A percentile compares a stretch with the other conserved stretches of the same genome.
phyloP scores from a whole-genome alignment of 1,284 basidiomycete genomes.

The Porodaedalea pini region DNA sequence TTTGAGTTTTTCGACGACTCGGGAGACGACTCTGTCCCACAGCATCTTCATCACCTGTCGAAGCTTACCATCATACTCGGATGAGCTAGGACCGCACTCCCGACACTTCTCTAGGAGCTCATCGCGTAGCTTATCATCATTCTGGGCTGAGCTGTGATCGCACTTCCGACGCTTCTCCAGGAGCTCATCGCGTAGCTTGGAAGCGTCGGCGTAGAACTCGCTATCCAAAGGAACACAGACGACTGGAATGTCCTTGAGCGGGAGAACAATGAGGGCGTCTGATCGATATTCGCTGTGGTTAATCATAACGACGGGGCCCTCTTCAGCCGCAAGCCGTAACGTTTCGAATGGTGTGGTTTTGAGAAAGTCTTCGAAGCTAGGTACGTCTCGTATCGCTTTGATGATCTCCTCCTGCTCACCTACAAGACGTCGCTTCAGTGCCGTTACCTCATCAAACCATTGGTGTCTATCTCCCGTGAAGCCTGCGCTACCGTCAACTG shows the following conservation, averaged over 20 bases:
- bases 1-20: conserved; percentile 28
- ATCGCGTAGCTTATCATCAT: conserved; percentile 19
- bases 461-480: no score
- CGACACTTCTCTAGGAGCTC: no score
- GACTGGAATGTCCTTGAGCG: no score
- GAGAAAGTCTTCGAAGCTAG: conserved; percentile 16
- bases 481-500: no score
- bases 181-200: no score
- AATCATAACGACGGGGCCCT: conserved; percentile 11
- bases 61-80: conserved; percentile 22
- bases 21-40: conserved; percentile 34
- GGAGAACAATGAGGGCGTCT: not conserved
- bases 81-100: no score
- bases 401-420: conserved; percentile 5
- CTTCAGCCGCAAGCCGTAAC: conserved; percentile 17
- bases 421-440: not conserved
- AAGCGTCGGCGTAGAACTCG: no score
- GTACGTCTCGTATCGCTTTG: conserved; percentile 6
- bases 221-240: no score
- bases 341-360: conserved; percentile 3
- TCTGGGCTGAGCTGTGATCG: conserved; percentile 4
- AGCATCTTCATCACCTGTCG: conserved; percentile 27
- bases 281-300: conserved; percentile 7
- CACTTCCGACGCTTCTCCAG: no score
- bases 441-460: no score